Evolutionary conservation across 139 green algal genomes (phyloP).

Genomic region (Chlamydomonas sp.): DNA sequence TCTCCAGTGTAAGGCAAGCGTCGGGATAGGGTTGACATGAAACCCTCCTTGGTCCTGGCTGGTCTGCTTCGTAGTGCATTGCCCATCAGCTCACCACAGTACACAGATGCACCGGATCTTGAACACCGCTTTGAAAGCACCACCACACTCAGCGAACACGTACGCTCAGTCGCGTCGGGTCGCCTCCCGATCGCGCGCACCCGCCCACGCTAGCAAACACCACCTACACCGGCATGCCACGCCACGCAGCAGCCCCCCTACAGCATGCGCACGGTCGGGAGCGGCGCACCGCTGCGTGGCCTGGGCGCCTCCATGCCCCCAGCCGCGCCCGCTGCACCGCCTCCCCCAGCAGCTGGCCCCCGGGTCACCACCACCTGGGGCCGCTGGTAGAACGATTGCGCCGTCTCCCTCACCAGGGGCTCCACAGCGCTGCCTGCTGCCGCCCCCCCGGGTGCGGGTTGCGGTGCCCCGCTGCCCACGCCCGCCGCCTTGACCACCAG

Average conservation of each 20-base stretch:
- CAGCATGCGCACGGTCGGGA: conserved; percentile 17
- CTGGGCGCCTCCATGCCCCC: background rate
- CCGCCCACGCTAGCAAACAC: too few relatives aligned
- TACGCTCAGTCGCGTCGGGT: too few relatives aligned
- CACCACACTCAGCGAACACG: too few relatives aligned
- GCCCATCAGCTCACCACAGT: too few relatives aligned
- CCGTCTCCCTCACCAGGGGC: background rate
- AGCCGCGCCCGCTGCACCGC: background rate
- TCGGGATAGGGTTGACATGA: too few relatives aligned
- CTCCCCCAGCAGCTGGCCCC: background rate
- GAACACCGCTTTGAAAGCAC: too few relatives aligned
- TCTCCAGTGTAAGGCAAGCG: too few relatives aligned
- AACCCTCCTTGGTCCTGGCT: too few relatives aligned
- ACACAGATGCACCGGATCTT: too few relatives aligned
- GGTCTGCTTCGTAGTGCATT: too few relatives aligned
- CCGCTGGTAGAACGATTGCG: conserved; percentile 41
- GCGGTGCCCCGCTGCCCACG: background rate
- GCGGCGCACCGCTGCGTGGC: background rate
- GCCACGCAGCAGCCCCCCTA: background rate
- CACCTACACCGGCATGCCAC: too few relatives aligned
- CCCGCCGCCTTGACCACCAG: background rate
- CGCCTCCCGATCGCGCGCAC: too few relatives aligned
- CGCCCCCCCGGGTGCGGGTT: background rate
- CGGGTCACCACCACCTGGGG: conserved; percentile 25
- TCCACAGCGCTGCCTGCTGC: background rate